These are phyloP conservation scores for Pachyrhizus erosus DNA, from an alignment of 306 rosid genomes.

Conservation along the genomic window DNA sequence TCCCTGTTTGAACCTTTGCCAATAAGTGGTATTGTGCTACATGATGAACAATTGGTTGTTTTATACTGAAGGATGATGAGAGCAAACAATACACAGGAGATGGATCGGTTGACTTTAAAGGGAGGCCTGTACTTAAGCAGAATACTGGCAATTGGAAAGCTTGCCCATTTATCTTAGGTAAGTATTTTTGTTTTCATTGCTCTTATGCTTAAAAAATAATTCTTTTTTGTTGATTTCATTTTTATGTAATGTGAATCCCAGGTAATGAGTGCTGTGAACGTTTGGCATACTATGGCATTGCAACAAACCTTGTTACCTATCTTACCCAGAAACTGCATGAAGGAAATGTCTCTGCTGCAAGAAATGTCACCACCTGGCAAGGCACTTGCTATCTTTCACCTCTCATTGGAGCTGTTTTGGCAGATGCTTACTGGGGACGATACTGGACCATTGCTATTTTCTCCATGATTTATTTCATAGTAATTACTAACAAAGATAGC, in stretches of 20 bases:
- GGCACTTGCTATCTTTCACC: slow-evolving; percentile 99
- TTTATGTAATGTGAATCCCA: slow-evolving; percentile 44
- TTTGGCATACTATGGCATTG: slow-evolving; percentile 93
- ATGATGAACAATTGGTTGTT: slow-evolving; percentile 5
- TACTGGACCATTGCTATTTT: slow-evolving; percentile 95
- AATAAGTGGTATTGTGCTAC: not conserved
- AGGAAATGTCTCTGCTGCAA: slow-evolving; percentile 92
- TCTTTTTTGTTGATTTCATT: not conserved
- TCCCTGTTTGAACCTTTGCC: not conserved
- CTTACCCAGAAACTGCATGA: slow-evolving; percentile 82
- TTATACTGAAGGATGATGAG: slow-evolving; percentile 58
- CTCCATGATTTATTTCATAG: slow-evolving; percentile 82
- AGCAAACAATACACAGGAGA: slow-evolving; percentile 60
- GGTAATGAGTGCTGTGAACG: slow-evolving; percentile 96
- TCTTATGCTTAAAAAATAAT: not conserved
- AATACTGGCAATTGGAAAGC: slow-evolving; percentile 82
- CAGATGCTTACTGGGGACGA: slow-evolving; percentile 99
- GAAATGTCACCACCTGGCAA: slow-evolving; percentile 95
- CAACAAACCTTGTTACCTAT: slow-evolving; percentile 92
- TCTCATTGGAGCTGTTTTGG: slow-evolving; percentile 91
- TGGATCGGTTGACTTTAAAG: slow-evolving; percentile 73
- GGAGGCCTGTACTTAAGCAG: slow-evolving; percentile 66
- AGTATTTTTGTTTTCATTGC: slow-evolving; percentile 17
- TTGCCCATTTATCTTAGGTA: slow-evolving; percentile 78
- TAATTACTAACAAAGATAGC: slow-evolving; percentile 48